Percentiles rank a stretch among this genome's conserved stretches.
phyloP scores from a whole-genome alignment of 2,329 filamentous ascomycete genomes.

The Diplocarpon rosae region DNA sequence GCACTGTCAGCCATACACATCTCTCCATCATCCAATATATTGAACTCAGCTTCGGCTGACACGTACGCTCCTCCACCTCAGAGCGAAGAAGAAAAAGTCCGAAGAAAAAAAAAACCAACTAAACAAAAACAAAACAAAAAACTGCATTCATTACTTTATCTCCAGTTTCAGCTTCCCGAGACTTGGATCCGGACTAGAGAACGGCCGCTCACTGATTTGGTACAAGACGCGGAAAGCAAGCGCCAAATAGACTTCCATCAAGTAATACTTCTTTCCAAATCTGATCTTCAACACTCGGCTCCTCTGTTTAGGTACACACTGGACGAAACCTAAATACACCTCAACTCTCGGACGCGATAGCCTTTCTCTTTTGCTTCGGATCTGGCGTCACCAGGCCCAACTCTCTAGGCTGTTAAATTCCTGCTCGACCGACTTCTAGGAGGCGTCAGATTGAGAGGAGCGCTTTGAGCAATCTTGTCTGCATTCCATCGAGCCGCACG shows the following conservation, averaged over 20 bases:
- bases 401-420: not conserved
- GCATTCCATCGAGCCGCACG: slow-evolving; percentile 10
- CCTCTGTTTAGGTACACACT: slow-evolving; percentile 2
- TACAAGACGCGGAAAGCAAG: slow-evolving; percentile 12
- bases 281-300: slow-evolving; percentile 7
- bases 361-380: not conserved
- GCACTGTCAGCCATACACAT: slow-evolving; percentile 3
- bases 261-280: slow-evolving; percentile 8
- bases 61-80: slow-evolving; percentile 4
- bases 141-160: slow-evolving; percentile 15
- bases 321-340: slow-evolving; percentile 6
- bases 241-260: slow-evolving; percentile 1
- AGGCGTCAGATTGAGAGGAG: not conserved
- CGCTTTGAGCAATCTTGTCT: not conserved
- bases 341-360: not conserved
- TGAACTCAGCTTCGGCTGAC: slow-evolving; percentile 10
- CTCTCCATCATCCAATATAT: slow-evolving; percentile 9
- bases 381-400: not conserved
- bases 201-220: slow-evolving; percentile 16
- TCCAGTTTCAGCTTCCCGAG: slow-evolving; percentile 26
- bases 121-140: too few species aligned
- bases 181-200: slow-evolving; percentile 18
- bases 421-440: not conserved
- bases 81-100: too few species aligned
- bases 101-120: too few species aligned